Evolutionary conservation across 2,329 filamentous ascomycete species (phyloP).

Genomic region (Zarea fungicola): DNA sequence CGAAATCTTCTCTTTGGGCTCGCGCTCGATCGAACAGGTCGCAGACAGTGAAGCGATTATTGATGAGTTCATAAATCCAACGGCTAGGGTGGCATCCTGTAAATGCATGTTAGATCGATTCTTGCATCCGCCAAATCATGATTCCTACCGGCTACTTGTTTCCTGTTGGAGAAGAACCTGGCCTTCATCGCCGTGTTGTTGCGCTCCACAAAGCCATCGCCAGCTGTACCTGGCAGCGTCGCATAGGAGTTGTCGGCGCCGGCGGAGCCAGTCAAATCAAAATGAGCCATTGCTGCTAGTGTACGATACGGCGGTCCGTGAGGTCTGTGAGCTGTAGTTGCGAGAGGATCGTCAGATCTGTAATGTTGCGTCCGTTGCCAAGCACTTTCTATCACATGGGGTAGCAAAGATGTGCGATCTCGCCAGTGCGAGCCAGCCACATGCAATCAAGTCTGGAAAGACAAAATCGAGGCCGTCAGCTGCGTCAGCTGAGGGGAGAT

Average conservation of each 20-base stretch:
- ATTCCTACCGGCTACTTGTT: conserved; percentile 23
- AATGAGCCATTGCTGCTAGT: conserved; percentile 24
- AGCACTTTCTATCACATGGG: not conserved
- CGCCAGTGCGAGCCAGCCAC: conserved; percentile 8
- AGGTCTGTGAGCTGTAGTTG: not conserved
- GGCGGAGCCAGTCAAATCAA: conserved; percentile 25
- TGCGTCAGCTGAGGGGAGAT: not conserved
- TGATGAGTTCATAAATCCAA: conserved; percentile 36
- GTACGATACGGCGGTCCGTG: not conserved
- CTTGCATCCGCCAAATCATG: not conserved
- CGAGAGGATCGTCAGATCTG: not conserved
- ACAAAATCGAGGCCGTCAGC: not conserved
- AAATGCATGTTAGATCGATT: conserved; percentile 11
- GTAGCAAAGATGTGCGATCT: not conserved
- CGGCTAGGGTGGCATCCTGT: conserved; percentile 30
- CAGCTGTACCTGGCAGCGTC: conserved; percentile 27
- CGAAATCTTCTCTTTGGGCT: conserved; percentile 24
- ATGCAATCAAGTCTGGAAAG: not conserved
- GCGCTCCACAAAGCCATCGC: conserved; percentile 23
- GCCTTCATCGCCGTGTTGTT: conserved; percentile 30
- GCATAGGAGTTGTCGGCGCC: conserved; percentile 25
- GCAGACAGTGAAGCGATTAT: conserved; percentile 32
- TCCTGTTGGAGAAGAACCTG: conserved; percentile 19
- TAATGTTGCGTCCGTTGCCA: not conserved
- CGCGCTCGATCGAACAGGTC: conserved; percentile 32